Evolutionary conservation across 176 grass and related monocot species (phyloP), one percentile per base, ranked within the genome.

Genomic region (Lolium perenne): DNA sequence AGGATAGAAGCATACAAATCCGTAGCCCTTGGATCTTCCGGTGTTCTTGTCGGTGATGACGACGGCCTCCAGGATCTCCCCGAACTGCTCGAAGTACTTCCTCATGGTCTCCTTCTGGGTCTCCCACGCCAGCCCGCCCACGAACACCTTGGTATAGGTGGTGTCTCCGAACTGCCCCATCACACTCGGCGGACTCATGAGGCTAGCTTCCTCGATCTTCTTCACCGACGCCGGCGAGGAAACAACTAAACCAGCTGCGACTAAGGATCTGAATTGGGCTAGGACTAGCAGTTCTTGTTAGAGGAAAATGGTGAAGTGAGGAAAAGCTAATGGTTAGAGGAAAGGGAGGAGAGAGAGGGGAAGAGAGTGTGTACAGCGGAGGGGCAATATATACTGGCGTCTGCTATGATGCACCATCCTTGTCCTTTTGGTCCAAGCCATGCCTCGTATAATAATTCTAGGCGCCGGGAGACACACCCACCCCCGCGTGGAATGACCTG

Each of bases 31-130:
- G 67, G 97, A 99, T 99, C 94, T 96, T 64, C 97, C 94, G 4
- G 94, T 90, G 85, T 94, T 96, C 90, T 99, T 99, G 87, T 99
- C 97, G 32, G 92, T 97, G 87, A 99, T 99, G 72, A 99, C 97
- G 62, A 99, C 97, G 0, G 97, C 97, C 80, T 99, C 97, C 35
- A 99, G 73, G 84, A 99, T 99, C 75, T 97, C 97, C 55, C 97
- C 97, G 84, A 99, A 99, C 87, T 99, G 97, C 80, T 99, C 97
- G 60, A 99, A 99, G 80, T 99, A 94, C 83, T 94, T 93, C 83
- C 94, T 88, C 97, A 99, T 93, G 84, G 92, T 96, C 62, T 99
- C 97, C 83, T 89, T 97, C 73, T 99, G 94, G 3, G 97, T 99
- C 91, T 99, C 94, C 97, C 97, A 99, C 5, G 97, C 97, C 71